Evolutionary conservation across 2,329 filamentous ascomycete genomes (phyloP).

Genomic region (Xylaria sp.): DNA sequence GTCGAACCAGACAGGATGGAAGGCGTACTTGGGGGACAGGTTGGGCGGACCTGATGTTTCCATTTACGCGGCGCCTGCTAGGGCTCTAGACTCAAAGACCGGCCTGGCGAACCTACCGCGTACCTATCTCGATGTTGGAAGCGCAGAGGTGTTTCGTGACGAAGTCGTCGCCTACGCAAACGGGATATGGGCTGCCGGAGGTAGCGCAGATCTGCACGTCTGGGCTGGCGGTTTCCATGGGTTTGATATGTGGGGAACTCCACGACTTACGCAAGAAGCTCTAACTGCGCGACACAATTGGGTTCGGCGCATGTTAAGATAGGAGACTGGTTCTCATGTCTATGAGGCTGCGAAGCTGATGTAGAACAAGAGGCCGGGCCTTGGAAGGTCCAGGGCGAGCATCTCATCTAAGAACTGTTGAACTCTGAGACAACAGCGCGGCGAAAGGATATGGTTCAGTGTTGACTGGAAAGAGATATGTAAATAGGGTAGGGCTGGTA

Average conservation of each 20-base stretch:
- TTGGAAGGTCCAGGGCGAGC: too few species aligned
- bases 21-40: background rate
- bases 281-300: conserved; percentile 14
- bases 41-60: background rate
- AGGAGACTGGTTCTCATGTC: background rate
- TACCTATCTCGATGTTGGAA: conserved; percentile 17
- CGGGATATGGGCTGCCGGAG: conserved; percentile 16
- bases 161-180: conserved; percentile 11
- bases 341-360: background rate
- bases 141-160: conserved; percentile 16
- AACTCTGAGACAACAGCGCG: too few species aligned
- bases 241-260: conserved; percentile 15
- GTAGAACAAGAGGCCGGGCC: too few species aligned
- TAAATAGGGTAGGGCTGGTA: too few species aligned
- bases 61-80: conserved; percentile 6
- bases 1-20: background rate
- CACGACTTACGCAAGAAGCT: conserved; percentile 11
- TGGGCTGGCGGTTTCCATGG: conserved; percentile 16
- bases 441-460: too few species aligned
- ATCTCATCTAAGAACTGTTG: too few species aligned
- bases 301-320: conserved; percentile 19
- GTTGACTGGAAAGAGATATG: too few species aligned
- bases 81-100: background rate
- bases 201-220: conserved; percentile 3
- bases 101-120: background rate